Percentiles rank a stretch among this genome's conserved stretches.
These are phyloP conservation scores for Schizochytrium sp. DNA, from an alignment of 108 stramenopile species.

Conservation along the genomic window DNA sequence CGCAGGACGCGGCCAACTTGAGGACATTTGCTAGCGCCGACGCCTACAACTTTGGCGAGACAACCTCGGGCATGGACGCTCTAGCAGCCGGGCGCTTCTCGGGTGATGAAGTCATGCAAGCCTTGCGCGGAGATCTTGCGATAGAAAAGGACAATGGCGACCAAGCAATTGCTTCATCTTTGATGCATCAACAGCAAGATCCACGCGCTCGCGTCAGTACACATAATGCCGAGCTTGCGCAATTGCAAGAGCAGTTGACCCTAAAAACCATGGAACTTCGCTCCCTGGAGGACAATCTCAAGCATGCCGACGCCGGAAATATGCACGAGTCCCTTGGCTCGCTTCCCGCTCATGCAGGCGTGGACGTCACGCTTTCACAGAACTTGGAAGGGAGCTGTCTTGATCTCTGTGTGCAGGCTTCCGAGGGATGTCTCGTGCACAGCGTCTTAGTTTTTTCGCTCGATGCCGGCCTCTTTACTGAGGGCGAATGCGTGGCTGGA, in stretches of 20 bases:
- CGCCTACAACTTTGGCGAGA: neutral
- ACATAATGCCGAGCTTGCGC: neutral
- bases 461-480: constrained; percentile 35
- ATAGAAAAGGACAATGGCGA: neutral
- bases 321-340: neutral
- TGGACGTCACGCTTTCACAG: neutral
- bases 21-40: neutral
- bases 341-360: constrained; percentile 32
- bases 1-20: neutral
- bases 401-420: neutral
- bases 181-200: no score
- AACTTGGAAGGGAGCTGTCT: neutral
- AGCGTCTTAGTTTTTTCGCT: constrained; percentile 31
- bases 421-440: neutral
- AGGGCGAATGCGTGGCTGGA: constrained; percentile 3
- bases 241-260: constrained; percentile 35
- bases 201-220: no score
- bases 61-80: neutral
- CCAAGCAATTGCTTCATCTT: neutral
- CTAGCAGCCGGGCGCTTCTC: neutral
- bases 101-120: neutral
- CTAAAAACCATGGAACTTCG: constrained; percentile 36
- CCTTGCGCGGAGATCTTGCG: neutral
- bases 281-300: constrained; percentile 20
- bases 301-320: neutral